Evolutionary conservation across 345 rosid species (phyloP).

Genomic region (Garcia nutans): DNA sequence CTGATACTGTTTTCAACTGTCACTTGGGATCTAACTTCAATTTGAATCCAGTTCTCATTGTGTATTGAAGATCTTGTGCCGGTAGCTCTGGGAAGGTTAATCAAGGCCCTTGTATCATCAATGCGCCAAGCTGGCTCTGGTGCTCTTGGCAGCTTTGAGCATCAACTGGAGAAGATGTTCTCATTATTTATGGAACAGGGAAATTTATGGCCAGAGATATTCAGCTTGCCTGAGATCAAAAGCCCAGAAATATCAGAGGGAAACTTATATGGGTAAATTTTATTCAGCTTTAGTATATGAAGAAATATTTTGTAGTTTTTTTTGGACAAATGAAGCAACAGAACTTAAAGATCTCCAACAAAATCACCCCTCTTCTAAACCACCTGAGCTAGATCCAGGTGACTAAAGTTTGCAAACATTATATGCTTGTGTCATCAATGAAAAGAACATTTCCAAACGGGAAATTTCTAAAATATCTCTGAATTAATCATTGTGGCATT

Average conservation of each 20-base stretch:
- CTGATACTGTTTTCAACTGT: too few relatives aligned
- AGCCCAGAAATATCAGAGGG: constrained; percentile 69
- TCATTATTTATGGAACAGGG: constrained; percentile 92
- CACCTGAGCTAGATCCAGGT: too few relatives aligned
- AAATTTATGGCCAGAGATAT: constrained; percentile 80
- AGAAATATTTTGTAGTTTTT: too few relatives aligned
- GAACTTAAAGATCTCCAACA: too few relatives aligned
- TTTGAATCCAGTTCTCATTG: constrained; percentile 67
- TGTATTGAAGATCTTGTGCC: constrained; percentile 94
- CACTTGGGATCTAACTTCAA: constrained; percentile 22
- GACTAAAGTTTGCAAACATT: too few relatives aligned
- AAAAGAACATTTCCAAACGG: too few relatives aligned
- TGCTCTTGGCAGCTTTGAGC: constrained; percentile 44
- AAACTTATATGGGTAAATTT: constrained; percentile 71
- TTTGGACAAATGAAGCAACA: too few relatives aligned
- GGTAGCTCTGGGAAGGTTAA: constrained; percentile 76
- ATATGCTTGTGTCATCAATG: too few relatives aligned
- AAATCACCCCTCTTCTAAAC: too few relatives aligned
- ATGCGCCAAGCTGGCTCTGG: constrained; percentile 44
- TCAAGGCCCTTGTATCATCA: constrained; percentile 67
- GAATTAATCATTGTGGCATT: too few relatives aligned
- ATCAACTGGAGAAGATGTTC: constrained; percentile 78
- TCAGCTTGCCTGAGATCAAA: constrained; percentile 65
- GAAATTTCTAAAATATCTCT: too few relatives aligned
- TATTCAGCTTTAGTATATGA: background rate